These are phyloP conservation scores for Ustilago trichophora DNA, from an alignment of 1,284 basidiomycete genomes.

Conservation along the genomic window DNA sequence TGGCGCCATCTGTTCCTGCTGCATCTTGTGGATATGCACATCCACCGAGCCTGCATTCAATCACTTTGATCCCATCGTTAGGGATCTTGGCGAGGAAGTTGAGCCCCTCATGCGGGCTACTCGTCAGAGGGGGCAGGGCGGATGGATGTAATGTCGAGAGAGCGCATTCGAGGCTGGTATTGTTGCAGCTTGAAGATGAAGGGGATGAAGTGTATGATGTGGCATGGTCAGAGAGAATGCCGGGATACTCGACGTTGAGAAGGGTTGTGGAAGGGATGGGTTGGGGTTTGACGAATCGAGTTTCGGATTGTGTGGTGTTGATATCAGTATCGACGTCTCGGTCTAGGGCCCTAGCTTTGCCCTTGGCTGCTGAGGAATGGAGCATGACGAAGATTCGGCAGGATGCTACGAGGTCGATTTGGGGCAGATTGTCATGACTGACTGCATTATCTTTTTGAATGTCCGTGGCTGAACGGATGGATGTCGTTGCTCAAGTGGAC, in stretches of 20 bases:
- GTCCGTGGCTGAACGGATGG: too few relatives aligned
- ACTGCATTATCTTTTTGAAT: too few relatives aligned
- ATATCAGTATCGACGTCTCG: background rate
- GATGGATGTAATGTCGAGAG: constrained; percentile 49
- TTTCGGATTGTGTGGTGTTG: background rate
- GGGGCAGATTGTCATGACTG: too few relatives aligned
- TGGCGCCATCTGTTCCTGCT: background rate
- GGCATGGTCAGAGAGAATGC: constrained; percentile 20
- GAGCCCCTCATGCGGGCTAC: constrained; percentile 45
- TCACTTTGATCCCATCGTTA: constrained; percentile 23
- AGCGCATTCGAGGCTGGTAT: constrained; percentile 43
- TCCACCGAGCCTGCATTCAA: constrained; percentile 54
- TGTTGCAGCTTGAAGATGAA: background rate
- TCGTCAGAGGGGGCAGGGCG: constrained; percentile 30
- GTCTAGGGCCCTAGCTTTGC: constrained; percentile 25
- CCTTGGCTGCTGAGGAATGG: constrained; percentile 2
- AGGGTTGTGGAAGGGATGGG: constrained; percentile 42
- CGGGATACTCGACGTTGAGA: constrained; percentile 60
- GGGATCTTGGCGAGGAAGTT: constrained; percentile 41
- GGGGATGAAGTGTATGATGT: background rate
- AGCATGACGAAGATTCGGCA: background rate
- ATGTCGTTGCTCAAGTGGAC: too few relatives aligned
- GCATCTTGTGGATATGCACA: background rate
- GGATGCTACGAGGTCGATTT: too few relatives aligned
- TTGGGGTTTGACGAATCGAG: constrained; percentile 14